Evolutionary conservation across 176 grass and related monocot genomes (phyloP), one percentile per base, ranked within the genome.

Genomic region (Oryza rufipogon): DNA sequence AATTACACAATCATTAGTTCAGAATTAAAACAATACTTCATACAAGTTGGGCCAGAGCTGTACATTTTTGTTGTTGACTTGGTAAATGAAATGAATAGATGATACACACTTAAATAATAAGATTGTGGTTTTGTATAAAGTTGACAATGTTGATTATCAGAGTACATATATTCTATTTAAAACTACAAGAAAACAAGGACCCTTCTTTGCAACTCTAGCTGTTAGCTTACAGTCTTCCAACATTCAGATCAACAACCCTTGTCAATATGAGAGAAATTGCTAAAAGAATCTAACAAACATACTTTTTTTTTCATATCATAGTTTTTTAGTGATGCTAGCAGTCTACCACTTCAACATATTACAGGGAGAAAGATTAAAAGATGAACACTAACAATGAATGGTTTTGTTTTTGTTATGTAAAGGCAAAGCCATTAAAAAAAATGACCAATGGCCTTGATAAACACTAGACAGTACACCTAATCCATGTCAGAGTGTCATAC

Each of bases 381-480:
- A 61, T 42, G 44, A 39, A 81, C 80, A 48, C 4, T 85, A 42
- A 32, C 9, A 0, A 39, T 48, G 25, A 48, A 20, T 28, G 4
- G 14, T 71, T 63, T 80, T 68, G 48, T 5, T 10, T 48, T 85
- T 80, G 13, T 58, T 69, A 11, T 68, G 75, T 34, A 74, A 88
- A 84, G 78, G 63, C 6, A 60, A 74, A 68, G 41, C 26, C 17
- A 75, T 79, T 80, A 4, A 63, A 52, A 36, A 45, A 49, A 32
- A 39, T 30, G 49, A 87, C 47, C 42, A 42, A 49, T 49, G 34
- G 11, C 11, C 41, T 75, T 63, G 23, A 41, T 9, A 77, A 69
- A 64, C 41, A 81, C 16, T 76, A 89, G 34, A 89, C 38, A 33
- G 39, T 75, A 85, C n/a, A 22, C 41, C 12, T 75, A 46, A 69